Percentiles rank a stretch among this genome's conserved stretches.
Evolutionary conservation across 495 filamentous ascomycete species (phyloP).

Genomic region (Penicillium soppii): DNA sequence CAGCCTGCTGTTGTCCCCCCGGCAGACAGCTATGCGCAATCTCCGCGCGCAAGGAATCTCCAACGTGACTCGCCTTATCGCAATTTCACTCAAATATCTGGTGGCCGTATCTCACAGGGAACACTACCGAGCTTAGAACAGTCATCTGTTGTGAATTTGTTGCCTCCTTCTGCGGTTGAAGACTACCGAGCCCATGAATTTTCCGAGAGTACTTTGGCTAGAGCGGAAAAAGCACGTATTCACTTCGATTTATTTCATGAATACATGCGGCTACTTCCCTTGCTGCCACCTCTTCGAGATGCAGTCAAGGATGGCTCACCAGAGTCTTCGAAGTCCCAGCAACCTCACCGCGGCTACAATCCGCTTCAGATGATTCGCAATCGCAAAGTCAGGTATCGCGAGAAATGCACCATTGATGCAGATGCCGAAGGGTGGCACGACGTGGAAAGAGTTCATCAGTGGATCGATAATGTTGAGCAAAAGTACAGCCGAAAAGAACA

Average conservation of each 20-base stretch:
- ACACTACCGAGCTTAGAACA: constrained; percentile 9
- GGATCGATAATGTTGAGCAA: constrained; percentile 68
- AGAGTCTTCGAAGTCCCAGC: constrained; percentile 3
- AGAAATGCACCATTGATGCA: constrained; percentile 66
- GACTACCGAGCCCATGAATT: constrained; percentile 56
- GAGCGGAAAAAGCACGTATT: constrained; percentile 75
- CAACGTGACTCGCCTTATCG: constrained; percentile 16
- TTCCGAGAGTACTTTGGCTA: constrained; percentile 71
- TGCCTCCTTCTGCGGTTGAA: constrained; percentile 31
- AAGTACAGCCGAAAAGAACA: constrained; percentile 39
- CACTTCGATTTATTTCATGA: constrained; percentile 78
- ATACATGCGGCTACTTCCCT: constrained; percentile 73
- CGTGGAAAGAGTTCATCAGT: constrained; percentile 62
- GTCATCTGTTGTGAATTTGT: constrained; percentile 27
- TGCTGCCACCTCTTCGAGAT: constrained; percentile 63
- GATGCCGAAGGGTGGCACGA: constrained; percentile 77
- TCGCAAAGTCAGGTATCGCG: constrained; percentile 71
- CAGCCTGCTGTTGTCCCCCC: constrained; percentile 13
- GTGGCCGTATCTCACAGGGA: constrained; percentile 10
- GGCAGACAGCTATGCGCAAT: constrained; percentile 17
- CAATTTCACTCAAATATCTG: constrained; percentile 13
- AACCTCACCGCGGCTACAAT: constrained; percentile 62
- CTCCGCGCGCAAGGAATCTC: constrained; percentile 12
- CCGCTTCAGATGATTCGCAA: constrained; percentile 87
- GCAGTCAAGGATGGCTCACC: background rate